These are phyloP conservation scores for Cryptosporidium ryanae DNA, from an alignment of 169 alveolate genomes.

Conservation along the genomic window DNA sequence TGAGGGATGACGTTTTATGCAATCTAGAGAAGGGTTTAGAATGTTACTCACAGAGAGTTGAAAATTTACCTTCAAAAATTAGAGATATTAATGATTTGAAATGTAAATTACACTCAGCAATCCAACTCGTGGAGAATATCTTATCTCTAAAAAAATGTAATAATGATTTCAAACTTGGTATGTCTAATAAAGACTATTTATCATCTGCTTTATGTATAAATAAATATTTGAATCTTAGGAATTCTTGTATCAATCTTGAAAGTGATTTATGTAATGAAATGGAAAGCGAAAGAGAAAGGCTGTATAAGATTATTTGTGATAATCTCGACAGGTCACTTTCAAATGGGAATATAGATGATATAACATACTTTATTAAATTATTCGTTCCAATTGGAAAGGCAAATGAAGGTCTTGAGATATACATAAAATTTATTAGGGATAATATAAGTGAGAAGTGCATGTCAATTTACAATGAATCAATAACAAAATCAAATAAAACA, in stretches of 20 bases:
- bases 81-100: background rate
- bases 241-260: slow-evolving; percentile 58
- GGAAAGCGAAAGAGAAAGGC: slow-evolving; percentile 29
- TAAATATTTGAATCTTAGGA: slow-evolving; percentile 32
- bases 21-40: slow-evolving; percentile 32
- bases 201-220: slow-evolving; percentile 7
- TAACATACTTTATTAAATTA: slow-evolving; percentile 17
- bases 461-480: slow-evolving; percentile 48
- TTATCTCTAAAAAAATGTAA: slow-evolving; percentile 24
- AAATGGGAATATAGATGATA: slow-evolving; percentile 23
- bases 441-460: slow-evolving; percentile 46
- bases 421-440: slow-evolving; percentile 38
- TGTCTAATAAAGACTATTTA: slow-evolving; percentile 33
- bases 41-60: slow-evolving; percentile 34
- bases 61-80: slow-evolving; percentile 47
- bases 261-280: slow-evolving; percentile 23
- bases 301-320: slow-evolving; percentile 10
- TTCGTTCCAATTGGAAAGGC: slow-evolving; percentile 61
- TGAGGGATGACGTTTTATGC: slow-evolving; percentile 53
- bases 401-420: slow-evolving; percentile 55
- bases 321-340: slow-evolving; percentile 13
- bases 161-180: slow-evolving; percentile 11
- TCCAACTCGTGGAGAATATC: slow-evolving; percentile 37
- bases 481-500: slow-evolving; percentile 21
- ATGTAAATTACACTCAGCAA: slow-evolving; percentile 28